phyloP scores from a whole-genome alignment of 176 grass and related monocot species.

The Phoenix roebelenii region DNA sequence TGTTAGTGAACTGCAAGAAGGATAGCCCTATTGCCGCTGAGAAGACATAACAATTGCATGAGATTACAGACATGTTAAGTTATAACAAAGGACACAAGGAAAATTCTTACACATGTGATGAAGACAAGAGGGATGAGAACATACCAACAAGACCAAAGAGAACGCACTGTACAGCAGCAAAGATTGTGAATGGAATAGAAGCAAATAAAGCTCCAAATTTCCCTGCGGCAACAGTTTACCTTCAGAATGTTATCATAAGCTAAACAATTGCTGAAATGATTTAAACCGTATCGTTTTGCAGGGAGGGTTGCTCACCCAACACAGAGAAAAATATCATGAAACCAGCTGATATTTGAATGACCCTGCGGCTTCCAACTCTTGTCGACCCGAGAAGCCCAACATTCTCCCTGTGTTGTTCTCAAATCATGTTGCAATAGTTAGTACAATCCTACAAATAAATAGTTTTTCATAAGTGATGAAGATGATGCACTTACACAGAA shows the following conservation, averaged over 20 bases:
- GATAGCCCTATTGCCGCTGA: slow-evolving; percentile 88
- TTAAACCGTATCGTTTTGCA: too few species aligned
- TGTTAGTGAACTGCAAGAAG: slow-evolving; percentile 96
- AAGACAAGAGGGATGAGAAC: not conserved
- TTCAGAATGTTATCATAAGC: too few species aligned
- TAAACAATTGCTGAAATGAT: too few species aligned
- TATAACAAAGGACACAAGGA: not conserved
- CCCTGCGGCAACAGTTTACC: slow-evolving; percentile 22
- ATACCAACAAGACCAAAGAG: slow-evolving; percentile 84
- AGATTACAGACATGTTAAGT: slow-evolving; percentile 7
- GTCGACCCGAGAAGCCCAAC: slow-evolving; percentile 81
- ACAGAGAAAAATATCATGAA: slow-evolving; percentile 99
- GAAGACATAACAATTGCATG: slow-evolving; percentile 8
- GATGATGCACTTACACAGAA: slow-evolving; percentile 56
- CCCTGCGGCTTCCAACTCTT: slow-evolving; percentile 80
- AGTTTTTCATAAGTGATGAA: too few species aligned
- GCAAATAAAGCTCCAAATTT: slow-evolving; percentile 97
- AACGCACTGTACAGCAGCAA: slow-evolving; percentile 82
- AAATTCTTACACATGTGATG: not conserved
- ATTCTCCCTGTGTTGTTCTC: slow-evolving; percentile 56
- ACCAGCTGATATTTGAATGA: slow-evolving; percentile 87
- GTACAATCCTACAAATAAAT: too few species aligned
- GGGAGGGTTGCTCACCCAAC: slow-evolving; percentile 42
- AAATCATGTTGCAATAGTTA: too few species aligned
- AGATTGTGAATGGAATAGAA: slow-evolving; percentile 91